These are phyloP conservation scores for Penicillium diatomitis DNA, from an alignment of 495 filamentous ascomycete species.

Conservation along the genomic window DNA sequence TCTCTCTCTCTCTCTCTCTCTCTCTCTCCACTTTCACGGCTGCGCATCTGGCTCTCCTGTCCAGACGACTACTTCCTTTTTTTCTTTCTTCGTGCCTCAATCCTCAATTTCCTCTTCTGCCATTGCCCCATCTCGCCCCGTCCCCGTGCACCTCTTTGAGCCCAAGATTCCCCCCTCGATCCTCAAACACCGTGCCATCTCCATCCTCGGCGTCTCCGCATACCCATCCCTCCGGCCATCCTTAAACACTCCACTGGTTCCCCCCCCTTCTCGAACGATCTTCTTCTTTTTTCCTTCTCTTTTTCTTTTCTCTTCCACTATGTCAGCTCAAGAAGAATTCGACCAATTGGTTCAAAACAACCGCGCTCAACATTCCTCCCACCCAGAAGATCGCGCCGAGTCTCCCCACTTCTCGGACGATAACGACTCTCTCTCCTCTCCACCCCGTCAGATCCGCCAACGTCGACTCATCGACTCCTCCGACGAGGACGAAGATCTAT, in stretches of 20 bases:
- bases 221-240: neutral
- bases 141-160: no score
- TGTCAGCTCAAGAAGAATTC: slow-evolving; percentile 82
- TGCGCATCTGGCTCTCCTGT: no score
- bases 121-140: no score
- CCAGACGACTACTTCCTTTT: no score
- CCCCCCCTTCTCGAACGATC: neutral
- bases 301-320: slow-evolving; percentile 29
- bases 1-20: no score
- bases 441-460: slow-evolving; percentile 41
- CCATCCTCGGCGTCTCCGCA: neutral
- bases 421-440: slow-evolving; percentile 46
- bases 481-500: slow-evolving; percentile 34
- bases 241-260: slow-evolving; percentile 10
- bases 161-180: no score
- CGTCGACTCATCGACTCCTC: slow-evolving; percentile 38
- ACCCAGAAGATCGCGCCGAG: slow-evolving; percentile 50
- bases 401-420: slow-evolving; percentile 42
- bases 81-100: no score
- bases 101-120: no score
- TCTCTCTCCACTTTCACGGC: no score
- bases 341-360: slow-evolving; percentile 57
- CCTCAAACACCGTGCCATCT: no score
- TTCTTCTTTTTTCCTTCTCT: neutral
- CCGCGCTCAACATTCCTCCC: slow-evolving; percentile 33